Percentiles rank a stretch among this genome's conserved stretches.
Conservation (phyloP, 352 stramenopile genomes). For the Phytophthora ohioensis region DNA sequence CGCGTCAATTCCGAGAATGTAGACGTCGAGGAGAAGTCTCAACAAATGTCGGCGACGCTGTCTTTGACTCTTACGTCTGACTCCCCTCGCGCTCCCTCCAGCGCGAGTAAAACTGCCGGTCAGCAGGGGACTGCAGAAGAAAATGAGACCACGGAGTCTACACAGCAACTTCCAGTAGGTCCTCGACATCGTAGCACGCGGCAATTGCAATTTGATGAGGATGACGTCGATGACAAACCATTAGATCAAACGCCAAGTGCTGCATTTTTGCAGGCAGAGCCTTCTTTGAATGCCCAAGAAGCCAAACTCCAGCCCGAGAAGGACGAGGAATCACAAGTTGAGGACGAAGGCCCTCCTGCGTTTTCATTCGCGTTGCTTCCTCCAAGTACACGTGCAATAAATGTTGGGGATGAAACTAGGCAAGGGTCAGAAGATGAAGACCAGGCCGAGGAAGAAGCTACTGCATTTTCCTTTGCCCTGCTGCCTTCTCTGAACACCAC, state of each 20-base stretch:
- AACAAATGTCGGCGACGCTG: slow-evolving; percentile 35
- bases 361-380: slow-evolving; percentile 37
- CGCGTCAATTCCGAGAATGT: slow-evolving; percentile 29
- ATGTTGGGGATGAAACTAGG: slow-evolving; percentile 2
- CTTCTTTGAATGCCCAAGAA: not conserved
- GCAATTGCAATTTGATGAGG: slow-evolving; percentile 57
- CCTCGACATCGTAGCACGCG: slow-evolving; percentile 45
- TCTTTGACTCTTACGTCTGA: slow-evolving; percentile 29
- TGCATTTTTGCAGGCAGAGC: not conserved
- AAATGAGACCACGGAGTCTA: slow-evolving; percentile 2
- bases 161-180: slow-evolving; percentile 19
- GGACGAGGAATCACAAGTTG: not conserved
- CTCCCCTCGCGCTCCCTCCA: slow-evolving; percentile 24
- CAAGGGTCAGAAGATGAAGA: slow-evolving; percentile 14
- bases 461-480: slow-evolving; percentile 33
- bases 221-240: slow-evolving; percentile 1
- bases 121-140: slow-evolving; percentile 1
- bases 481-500: slow-evolving; percentile 22
- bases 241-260: slow-evolving; percentile 13
- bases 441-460: slow-evolving; percentile 26
- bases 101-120: not conserved
- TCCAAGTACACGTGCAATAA: not conserved
- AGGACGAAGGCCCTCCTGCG: slow-evolving; percentile 2
- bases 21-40: slow-evolving; percentile 46
- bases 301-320: not conserved